Conservation (phyloP, 331 rosid genomes). For the Ulmus americana region DNA sequence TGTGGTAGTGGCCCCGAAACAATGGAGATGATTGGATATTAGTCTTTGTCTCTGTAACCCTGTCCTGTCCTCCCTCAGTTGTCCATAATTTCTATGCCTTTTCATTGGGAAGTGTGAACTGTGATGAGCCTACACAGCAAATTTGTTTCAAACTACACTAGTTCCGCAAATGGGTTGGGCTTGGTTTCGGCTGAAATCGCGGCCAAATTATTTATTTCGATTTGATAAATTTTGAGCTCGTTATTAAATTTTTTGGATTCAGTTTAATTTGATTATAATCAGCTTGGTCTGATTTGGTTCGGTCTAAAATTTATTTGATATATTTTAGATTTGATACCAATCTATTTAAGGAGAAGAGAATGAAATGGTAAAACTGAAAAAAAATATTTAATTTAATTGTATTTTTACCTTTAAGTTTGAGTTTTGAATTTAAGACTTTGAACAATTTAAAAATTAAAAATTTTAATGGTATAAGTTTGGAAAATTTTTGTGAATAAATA, state of each 20-base stretch:
- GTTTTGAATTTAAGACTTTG: too few species aligned
- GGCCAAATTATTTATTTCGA: background rate
- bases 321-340: too few species aligned
- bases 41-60: background rate
- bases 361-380: too few species aligned
- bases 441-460: too few species aligned
- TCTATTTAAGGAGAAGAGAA: too few species aligned
- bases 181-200: background rate
- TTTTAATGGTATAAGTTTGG: too few species aligned
- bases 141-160: background rate
- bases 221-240: background rate
- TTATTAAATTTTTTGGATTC: background rate
- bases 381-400: too few species aligned
- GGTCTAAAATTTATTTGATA: too few species aligned
- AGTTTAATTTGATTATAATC: background rate
- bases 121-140: background rate
- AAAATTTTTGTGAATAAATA: too few species aligned
- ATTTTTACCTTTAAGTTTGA: accelerated
- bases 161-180: background rate
- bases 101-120: conserved; percentile 5
- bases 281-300: too few species aligned
- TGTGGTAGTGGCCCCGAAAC: background rate
- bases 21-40: background rate
- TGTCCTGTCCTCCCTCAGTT: background rate
- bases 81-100: background rate